Evolutionary conservation across 1,284 basidiomycete species (phyloP), one percentile per base, ranked within the genome.

Genomic region (Dichomitus squalens): DNA sequence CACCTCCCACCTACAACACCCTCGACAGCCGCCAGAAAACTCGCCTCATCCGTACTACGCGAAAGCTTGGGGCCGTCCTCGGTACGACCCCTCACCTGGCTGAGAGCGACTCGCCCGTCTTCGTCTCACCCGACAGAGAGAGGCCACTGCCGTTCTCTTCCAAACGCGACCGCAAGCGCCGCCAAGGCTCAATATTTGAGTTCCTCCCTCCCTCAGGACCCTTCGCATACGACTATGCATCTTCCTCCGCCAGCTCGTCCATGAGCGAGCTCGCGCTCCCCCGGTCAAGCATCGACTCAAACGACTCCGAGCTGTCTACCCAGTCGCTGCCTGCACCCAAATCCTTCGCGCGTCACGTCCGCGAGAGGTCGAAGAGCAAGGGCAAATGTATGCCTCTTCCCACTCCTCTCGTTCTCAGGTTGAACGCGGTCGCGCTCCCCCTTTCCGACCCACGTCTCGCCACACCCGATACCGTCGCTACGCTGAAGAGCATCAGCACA

Each of bases 41-140:
- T 6, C 82, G 82, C 51, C 78, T 86, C 23, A 73, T 87, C 40
- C 80, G 81, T 47, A 83, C 85, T 0, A 79, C 85, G 1, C 76
- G 83, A 60, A 88, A 88, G 65, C 76, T 87, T 38, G 81, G 77
- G 18, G 75, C 76, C 0, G 73, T 88, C 29, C 76, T 87, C 29
- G 85, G 86, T 20, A 74, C 79, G 2, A 82, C 82, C 0, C 84
- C 86, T 0, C 75, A 75, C 55, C 69, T 85, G 44, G 52, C 83
- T 39, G 85, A 86, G 39, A 59, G 63, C 38, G 69, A 67, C 54
- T 43, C 29, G 4, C 48, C 55, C 34, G 20, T 46, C 2, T 64
- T 66, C 20, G 47, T 65, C 12, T 50, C 61, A 3, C 43, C n/a
- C n/a, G 31, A 14, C 44, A 5, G 16, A 47, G 34, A 58, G 68